Evolutionary conservation across 2,329 filamentous ascomycete genomes (phyloP).

Genomic region (Mycosphaerella sp.): DNA sequence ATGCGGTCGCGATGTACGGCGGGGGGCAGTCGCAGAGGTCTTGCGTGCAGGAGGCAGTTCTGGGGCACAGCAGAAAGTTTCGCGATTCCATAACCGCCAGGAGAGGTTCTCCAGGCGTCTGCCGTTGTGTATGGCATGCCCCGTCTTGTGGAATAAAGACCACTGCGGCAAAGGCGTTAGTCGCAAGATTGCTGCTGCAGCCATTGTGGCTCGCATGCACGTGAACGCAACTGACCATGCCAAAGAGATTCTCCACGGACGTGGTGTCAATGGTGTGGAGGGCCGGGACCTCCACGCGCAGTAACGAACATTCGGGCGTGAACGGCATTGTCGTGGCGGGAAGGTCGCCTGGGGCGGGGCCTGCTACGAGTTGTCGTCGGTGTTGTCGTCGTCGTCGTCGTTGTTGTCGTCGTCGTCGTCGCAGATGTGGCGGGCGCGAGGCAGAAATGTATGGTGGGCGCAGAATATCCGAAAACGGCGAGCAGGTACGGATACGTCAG

Average conservation of each 20-base stretch:
- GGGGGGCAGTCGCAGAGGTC: constrained; percentile 14
- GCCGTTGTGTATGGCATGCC: constrained; percentile 88
- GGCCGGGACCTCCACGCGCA: constrained; percentile 84
- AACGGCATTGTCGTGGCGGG: constrained; percentile 62
- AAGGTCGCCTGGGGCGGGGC: constrained; percentile 11
- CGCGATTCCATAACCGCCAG: constrained; percentile 91
- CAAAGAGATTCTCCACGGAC: constrained; percentile 87
- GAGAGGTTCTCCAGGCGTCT: constrained; percentile 89
- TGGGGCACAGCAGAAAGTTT: constrained; percentile 79
- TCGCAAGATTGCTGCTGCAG: neutral
- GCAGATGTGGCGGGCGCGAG: constrained; percentile 2
- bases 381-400: constrained; percentile 6
- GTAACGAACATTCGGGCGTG: constrained; percentile 73
- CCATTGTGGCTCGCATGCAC: neutral
- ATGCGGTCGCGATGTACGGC: constrained; percentile 20
- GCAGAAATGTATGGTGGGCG: constrained; percentile 10
- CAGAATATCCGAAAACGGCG: constrained; percentile 12
- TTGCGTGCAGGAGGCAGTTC: constrained; percentile 33
- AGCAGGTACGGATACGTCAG: constrained; percentile 10
- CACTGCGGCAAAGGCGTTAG: constrained; percentile 23
- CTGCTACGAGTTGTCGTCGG: constrained; percentile 3
- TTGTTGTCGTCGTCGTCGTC: neutral
- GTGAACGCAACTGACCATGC: constrained; percentile 51
- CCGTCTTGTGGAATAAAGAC: constrained; percentile 87
- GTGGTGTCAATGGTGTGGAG: constrained; percentile 93